A percentile compares a stretch with the other conserved stretches of the same genome.
These are phyloP conservation scores for Chaetomium fimeti DNA, from an alignment of 495 filamentous ascomycete species.

Conservation along the genomic window DNA sequence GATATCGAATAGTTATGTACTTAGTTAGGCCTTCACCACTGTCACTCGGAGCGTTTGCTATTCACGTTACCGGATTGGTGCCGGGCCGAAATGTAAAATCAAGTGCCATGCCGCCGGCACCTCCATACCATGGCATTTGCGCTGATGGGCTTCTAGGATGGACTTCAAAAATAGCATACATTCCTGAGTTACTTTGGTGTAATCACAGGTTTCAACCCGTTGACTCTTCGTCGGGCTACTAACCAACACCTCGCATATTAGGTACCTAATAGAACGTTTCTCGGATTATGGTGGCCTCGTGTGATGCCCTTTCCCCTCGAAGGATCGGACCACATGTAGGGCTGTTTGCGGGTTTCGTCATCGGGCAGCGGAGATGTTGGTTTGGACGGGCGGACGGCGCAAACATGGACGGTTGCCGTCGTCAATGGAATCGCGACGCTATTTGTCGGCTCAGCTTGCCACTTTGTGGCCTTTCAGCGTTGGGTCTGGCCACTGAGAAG, in stretches of 20 bases:
- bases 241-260: not conserved
- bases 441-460: slow-evolving; percentile 11
- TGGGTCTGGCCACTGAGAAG: not conserved
- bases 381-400: not conserved
- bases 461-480: not conserved
- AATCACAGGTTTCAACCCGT: not conserved
- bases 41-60: not conserved
- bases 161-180: not conserved
- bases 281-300: not conserved
- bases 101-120: not conserved
- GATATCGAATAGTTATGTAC: not conserved
- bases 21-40: not conserved
- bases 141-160: not conserved
- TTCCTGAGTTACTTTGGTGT: too few species aligned
- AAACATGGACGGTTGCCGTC: not conserved
- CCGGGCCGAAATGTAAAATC: not conserved
- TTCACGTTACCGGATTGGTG: not conserved
- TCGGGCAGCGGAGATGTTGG: slow-evolving; percentile 10
- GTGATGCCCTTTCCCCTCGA: not conserved
- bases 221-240: not conserved
- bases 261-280: too few species aligned
- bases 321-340: slow-evolving; percentile 14
- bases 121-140: not conserved
- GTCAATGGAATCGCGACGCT: slow-evolving; percentile 11
- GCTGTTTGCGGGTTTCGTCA: slow-evolving; percentile 12